Percentiles rank a stretch among this genome's conserved stretches.
Conservation (phyloP, 2,329 filamentous ascomycete species). For the Xylariaceae sp. region DNA sequence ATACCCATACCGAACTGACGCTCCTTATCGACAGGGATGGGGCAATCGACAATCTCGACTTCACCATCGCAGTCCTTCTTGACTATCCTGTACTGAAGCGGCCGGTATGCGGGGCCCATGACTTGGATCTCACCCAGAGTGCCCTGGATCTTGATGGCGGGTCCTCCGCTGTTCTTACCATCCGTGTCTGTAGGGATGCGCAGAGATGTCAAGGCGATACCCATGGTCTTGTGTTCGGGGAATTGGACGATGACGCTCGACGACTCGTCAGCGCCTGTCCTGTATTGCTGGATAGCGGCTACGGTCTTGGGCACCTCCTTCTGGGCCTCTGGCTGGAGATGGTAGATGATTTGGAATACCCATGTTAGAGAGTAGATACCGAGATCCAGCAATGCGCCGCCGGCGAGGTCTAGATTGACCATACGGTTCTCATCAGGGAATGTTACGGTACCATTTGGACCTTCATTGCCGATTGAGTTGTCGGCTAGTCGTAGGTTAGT, state of each 20-base stretch:
- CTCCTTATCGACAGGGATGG: slow-evolving; percentile 47
- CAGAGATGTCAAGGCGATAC: slow-evolving; percentile 63
- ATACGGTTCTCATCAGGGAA: slow-evolving; percentile 64
- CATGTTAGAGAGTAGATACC: slow-evolving; percentile 87
- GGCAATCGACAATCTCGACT: slow-evolving; percentile 48
- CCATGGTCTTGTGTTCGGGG: slow-evolving; percentile 62
- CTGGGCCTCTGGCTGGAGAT: slow-evolving; percentile 62
- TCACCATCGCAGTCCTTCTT: slow-evolving; percentile 44
- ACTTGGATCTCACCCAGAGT: slow-evolving; percentile 79
- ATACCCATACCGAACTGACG: slow-evolving; percentile 67
- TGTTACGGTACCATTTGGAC: slow-evolving; percentile 50
- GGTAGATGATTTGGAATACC: slow-evolving; percentile 86
- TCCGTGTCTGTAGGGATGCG: slow-evolving; percentile 59
- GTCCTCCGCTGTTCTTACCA: slow-evolving; percentile 52
- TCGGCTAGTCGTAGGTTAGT: slow-evolving; percentile 41
- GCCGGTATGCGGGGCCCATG: slow-evolving; percentile 64
- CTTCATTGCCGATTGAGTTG: slow-evolving; percentile 56
- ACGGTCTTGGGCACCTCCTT: slow-evolving; percentile 65
- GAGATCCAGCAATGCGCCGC: slow-evolving; percentile 76
- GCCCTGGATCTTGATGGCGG: slow-evolving; percentile 74
- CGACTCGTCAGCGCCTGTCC: slow-evolving; percentile 69
- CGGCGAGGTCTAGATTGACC: slow-evolving; percentile 76
- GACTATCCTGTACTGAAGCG: slow-evolving; percentile 60
- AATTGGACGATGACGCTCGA: slow-evolving; percentile 76
- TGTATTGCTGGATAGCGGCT: slow-evolving; percentile 66